Base-by-base conservation (phyloP, 768 basidiomycete species). In the Suillus fuscotomentosus region DNA sequence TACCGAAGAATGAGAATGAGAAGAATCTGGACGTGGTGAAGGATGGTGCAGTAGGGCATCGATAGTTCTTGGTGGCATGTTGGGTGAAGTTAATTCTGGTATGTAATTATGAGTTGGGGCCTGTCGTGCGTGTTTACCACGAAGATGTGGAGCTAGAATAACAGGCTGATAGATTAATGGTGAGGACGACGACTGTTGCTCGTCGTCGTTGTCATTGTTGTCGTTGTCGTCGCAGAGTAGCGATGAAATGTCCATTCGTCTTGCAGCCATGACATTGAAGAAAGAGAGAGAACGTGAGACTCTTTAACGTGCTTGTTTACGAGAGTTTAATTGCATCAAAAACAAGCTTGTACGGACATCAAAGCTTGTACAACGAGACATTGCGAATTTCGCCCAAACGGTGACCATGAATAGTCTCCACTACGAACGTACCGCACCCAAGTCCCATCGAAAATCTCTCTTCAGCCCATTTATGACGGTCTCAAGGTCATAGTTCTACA, bases 401-500 rank as follows among this genome's bases (percentile, higher is more conserved):
- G 82, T 70, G 75, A 79, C 86, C 84, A 83, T 86, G 86, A 90
- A 92, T 82, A 78, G 81, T 77, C 77, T 71, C 85, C 81, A 81
- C 72, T 72, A 78, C 81, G 78, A 76, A 79, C 71, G 72, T 80
- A 82, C 83, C 92, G 91, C 91, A 93, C 92, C 92, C 92, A 92
- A 90, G 89, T 91, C 91, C 85, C 88, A 88, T 92, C 86, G 77
- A 78, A 83, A 76, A 71, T 75, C 72, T 65, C 71, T 93, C 91
- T 92, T 85, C 91, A 91, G 89, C 88, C 82, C 73, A 75, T 77
- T 78, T 73, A 84, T 59, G 87, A 94, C 92, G 92, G 89, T 93
- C 92, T 89, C 91, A 82, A 86, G 80, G 86, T 93, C 92, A 84
- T 92, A 83, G 88, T 90, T 82, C 85, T 82, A 79, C 88, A 53